A percentile compares a stretch with the other conserved stretches of the same genome.
phyloP scores from a whole-genome alignment of 805 yeast species.

The Schwanniomyces polymorphus region DNA sequence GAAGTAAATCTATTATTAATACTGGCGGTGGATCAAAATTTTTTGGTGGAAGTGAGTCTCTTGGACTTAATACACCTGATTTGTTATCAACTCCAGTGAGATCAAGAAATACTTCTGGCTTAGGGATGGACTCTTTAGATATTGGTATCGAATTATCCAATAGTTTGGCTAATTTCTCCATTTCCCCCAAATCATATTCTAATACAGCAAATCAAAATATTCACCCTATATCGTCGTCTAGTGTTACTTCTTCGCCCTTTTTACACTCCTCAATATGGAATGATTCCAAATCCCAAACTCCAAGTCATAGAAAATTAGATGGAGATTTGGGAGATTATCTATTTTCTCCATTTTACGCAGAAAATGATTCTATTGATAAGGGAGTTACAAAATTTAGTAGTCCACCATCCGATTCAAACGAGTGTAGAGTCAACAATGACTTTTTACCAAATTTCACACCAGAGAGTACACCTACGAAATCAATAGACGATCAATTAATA shows the following conservation, averaged over 20 bases:
- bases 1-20: background rate
- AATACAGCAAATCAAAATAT: background rate
- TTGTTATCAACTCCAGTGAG: background rate
- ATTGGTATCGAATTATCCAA: background rate
- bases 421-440: constrained; percentile 12
- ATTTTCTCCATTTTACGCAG: constrained; percentile 6
- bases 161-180: background rate
- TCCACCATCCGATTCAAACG: constrained; percentile 11
- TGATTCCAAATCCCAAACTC: background rate
- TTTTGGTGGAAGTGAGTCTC: background rate
- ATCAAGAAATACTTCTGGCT: background rate
- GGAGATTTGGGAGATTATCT: background rate
- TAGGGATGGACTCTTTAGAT: background rate
- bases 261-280: constrained; percentile 5
- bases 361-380: background rate
- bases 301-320: constrained; percentile 1
- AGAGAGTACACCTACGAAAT: background rate
- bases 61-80: background rate
- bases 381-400: background rate
- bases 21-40: background rate
- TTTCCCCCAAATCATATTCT: background rate
- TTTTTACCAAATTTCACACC: constrained; percentile 12
- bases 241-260: background rate
- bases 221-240: background rate
- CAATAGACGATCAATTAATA: background rate